Percentiles rank a stretch among this genome's conserved stretches.
Evolutionary conservation across 1,284 basidiomycete genomes (phyloP).

Genomic region (Rhodotorula sp.): DNA sequence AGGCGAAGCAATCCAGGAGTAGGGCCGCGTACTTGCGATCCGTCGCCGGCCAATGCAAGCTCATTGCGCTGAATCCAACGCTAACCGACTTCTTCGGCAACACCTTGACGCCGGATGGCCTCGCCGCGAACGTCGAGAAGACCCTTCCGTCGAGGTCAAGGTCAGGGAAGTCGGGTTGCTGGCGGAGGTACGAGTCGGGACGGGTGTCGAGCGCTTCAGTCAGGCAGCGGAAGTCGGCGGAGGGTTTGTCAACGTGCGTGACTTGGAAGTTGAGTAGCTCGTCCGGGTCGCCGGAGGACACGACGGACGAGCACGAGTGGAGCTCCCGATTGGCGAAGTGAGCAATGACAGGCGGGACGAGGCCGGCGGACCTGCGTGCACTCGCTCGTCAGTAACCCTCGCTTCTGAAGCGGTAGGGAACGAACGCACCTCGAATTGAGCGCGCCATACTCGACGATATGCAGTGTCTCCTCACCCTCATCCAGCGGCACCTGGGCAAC

Average conservation of each 20-base stretch:
- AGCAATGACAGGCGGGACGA: conserved; percentile 48
- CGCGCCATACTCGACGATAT: conserved; percentile 50
- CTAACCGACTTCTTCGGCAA: conserved; percentile 47
- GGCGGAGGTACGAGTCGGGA: conserved; percentile 46
- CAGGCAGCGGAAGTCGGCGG: conserved; percentile 48
- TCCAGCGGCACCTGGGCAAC: conserved; percentile 43
- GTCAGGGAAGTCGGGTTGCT: conserved; percentile 4
- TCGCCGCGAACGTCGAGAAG: conserved; percentile 46
- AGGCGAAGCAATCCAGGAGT: background rate
- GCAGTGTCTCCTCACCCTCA: conserved; percentile 42
- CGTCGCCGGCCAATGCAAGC: conserved; percentile 50
- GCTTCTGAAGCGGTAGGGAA: background rate
- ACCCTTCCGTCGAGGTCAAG: conserved; percentile 45
- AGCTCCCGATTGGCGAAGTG: conserved; percentile 38
- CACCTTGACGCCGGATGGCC: conserved; percentile 49
- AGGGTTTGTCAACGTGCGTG: conserved; percentile 48
- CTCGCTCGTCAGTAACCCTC: background rate
- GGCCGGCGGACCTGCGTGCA: conserved; percentile 44
- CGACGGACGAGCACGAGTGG: conserved; percentile 21
- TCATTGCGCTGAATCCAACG: conserved; percentile 50
- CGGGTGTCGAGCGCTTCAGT: conserved; percentile 43
- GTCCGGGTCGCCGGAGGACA: conserved; percentile 23
- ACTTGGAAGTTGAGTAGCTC: conserved; percentile 46
- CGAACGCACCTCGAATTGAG: conserved; percentile 41
- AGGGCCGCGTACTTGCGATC: conserved; percentile 39